Evolutionary conservation across 1,284 basidiomycete genomes (phyloP).

Genomic region (Pseudozyma pruni): DNA sequence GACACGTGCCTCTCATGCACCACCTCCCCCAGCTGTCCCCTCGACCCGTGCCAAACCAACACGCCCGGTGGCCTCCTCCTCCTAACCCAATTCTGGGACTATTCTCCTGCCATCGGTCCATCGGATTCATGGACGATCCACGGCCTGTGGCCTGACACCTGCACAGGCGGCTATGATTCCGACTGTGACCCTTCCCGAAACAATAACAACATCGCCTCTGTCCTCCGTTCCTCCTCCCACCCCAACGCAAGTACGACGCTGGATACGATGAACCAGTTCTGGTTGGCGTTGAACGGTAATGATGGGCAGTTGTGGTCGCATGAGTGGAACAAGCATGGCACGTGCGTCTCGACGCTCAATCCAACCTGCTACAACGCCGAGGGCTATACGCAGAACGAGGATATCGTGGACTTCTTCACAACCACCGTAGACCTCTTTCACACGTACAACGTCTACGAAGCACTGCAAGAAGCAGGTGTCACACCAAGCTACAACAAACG

Average conservation of each 20-base stretch:
- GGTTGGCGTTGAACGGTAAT: conserved; percentile 47
- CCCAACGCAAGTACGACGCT: conserved; percentile 21
- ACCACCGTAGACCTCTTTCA: conserved; percentile 34
- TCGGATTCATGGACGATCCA: conserved; percentile 51
- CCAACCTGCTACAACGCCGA: conserved; percentile 39
- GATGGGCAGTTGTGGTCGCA: conserved; percentile 44
- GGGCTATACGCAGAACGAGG: conserved; percentile 18
- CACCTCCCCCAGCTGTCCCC: conserved; percentile 14
- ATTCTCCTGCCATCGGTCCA: conserved; percentile 46
- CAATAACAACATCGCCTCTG: conserved; percentile 25
- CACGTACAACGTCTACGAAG: conserved; percentile 33
- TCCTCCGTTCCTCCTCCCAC: conserved; percentile 15
- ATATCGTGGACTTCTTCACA: conserved; percentile 53
- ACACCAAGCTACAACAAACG: conserved; percentile 12
- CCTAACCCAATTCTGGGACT: conserved; percentile 55
- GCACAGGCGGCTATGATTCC: conserved; percentile 36
- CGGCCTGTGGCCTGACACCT: conserved; percentile 54
- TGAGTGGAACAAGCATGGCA: conserved; percentile 54
- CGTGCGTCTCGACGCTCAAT: conserved; percentile 45
- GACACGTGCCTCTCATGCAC: conserved; percentile 35
- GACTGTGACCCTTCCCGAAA: conserved; percentile 42
- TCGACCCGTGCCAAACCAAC: conserved; percentile 44
- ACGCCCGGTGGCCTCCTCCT: conserved; percentile 52
- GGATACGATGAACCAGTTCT: conserved; percentile 54
- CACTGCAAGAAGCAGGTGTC: conserved; percentile 33